Percentiles rank a stretch among this genome's conserved stretches.
phyloP scores from a whole-genome alignment of 352 stramenopile genomes.

The Globisporangium solare region DNA sequence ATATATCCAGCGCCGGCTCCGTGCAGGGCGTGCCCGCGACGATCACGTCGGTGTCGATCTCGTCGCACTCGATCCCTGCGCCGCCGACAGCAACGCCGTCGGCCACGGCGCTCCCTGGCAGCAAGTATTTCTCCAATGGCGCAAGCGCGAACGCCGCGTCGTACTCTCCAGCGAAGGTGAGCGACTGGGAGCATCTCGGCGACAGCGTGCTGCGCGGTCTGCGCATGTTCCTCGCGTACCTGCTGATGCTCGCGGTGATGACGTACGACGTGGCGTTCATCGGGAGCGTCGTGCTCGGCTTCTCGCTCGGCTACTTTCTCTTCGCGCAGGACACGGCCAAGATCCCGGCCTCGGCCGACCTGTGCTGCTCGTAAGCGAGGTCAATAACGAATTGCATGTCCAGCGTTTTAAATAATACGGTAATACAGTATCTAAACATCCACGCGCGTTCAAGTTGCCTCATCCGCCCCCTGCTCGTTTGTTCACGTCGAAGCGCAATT shows the following conservation, averaged over 20 bases:
- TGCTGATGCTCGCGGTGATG: constrained; percentile 81
- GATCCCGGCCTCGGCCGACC: constrained; percentile 60
- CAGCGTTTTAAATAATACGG: no score
- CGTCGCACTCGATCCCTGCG: constrained; percentile 7
- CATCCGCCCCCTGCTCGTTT: no score
- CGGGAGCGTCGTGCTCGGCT: constrained; percentile 55
- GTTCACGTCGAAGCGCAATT: neutral
- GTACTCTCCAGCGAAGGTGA: constrained; percentile 24
- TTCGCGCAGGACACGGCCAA: constrained; percentile 71
- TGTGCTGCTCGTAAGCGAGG: constrained; percentile 43
- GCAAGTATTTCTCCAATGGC: constrained; percentile 13
- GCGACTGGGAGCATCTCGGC: constrained; percentile 46
- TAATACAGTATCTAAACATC: no score
- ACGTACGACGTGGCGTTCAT: constrained; percentile 72
- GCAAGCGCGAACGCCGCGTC: constrained; percentile 9
- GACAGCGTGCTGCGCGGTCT: constrained; percentile 60
- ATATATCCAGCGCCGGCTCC: constrained; percentile 12
- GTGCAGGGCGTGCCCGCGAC: constrained; percentile 10
- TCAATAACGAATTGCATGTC: neutral
- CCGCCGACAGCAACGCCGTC: neutral
- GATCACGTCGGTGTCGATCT: constrained; percentile 14
- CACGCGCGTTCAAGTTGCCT: no score
- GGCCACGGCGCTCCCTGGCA: neutral
- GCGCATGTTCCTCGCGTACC: constrained; percentile 66
- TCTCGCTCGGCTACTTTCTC: constrained; percentile 58